Conservation (phyloP, 495 filamentous ascomycete species). For the Neurospora cerealis region DNA sequence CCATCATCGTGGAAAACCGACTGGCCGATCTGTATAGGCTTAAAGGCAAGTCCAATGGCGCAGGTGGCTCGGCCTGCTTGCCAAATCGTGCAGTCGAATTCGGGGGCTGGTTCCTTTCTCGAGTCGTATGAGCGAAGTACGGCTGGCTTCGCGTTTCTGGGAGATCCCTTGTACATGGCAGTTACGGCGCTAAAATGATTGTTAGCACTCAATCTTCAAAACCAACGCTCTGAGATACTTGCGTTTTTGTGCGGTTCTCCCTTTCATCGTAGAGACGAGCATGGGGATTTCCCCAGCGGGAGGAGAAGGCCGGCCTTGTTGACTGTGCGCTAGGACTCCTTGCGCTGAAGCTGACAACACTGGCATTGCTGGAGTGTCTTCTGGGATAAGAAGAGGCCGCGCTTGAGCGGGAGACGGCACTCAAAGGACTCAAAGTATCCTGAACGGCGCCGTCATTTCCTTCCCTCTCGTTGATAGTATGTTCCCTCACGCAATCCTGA, state of each 20-base stretch:
- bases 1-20: constrained; percentile 92
- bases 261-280: constrained; percentile 71
- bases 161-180: constrained; percentile 77
- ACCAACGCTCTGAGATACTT: constrained; percentile 25
- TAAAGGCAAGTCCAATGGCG: constrained; percentile 87
- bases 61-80: constrained; percentile 91
- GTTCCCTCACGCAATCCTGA: constrained; percentile 75
- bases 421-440: constrained; percentile 17
- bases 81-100: constrained; percentile 90
- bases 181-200: constrained; percentile 60
- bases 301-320: constrained; percentile 31
- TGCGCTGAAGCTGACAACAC: constrained; percentile 49
- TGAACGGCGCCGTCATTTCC: constrained; percentile 52
- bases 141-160: constrained; percentile 51
- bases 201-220: constrained; percentile 19
- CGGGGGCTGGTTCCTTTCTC: constrained; percentile 75
- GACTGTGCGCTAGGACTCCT: constrained; percentile 32
- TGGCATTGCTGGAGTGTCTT: constrained; percentile 49
- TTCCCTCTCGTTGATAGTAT: constrained; percentile 71
- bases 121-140: constrained; percentile 91
- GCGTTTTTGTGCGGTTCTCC: constrained; percentile 88
- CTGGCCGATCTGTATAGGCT: constrained; percentile 88
- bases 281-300: constrained; percentile 47
- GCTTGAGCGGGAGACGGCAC: constrained; percentile 28
- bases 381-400: constrained; percentile 24